A percentile compares a stretch with the other conserved stretches of the same genome.
phyloP scores from a whole-genome alignment of 148 eudicot genomes.

The Camellia lanceoleosa region DNA sequence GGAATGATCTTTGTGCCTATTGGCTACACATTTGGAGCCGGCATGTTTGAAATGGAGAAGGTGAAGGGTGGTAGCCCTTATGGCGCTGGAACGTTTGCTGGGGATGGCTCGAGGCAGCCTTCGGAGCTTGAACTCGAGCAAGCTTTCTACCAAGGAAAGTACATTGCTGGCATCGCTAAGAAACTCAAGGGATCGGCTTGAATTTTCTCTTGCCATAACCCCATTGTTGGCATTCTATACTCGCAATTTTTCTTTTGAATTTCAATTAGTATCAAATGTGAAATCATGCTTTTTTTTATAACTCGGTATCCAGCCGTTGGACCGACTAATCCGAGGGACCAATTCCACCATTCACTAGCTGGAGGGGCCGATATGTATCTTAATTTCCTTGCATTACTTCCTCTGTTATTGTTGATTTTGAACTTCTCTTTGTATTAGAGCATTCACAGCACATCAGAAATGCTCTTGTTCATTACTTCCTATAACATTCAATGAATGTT shows the following conservation, averaged over 20 bases:
- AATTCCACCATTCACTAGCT: background rate
- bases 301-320: background rate
- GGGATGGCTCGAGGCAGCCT: slow-evolving; percentile 70
- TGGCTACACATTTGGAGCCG: slow-evolving; percentile 83
- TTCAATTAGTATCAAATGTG: background rate
- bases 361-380: background rate
- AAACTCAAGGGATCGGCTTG: slow-evolving; percentile 59
- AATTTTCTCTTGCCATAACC: background rate
- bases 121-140: slow-evolving; percentile 57
- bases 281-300: background rate
- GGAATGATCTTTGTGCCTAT: slow-evolving; percentile 80
- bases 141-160: slow-evolving; percentile 78
- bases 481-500: too few relatives aligned
- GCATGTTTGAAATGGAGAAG: slow-evolving; percentile 75
- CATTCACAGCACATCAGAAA: too few relatives aligned
- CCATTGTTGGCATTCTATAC: background rate
- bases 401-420: too few relatives aligned
- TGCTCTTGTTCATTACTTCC: too few relatives aligned
- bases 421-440: too few relatives aligned
- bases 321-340: too few relatives aligned
- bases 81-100: slow-evolving; percentile 78
- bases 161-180: slow-evolving; percentile 62
- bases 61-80: slow-evolving; percentile 74
- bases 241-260: background rate
- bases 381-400: background rate